Evolutionary conservation across 306 rosid genomes (phyloP), one percentile per base, ranked within the genome.

Genomic region (Vigna nakashimae): DNA sequence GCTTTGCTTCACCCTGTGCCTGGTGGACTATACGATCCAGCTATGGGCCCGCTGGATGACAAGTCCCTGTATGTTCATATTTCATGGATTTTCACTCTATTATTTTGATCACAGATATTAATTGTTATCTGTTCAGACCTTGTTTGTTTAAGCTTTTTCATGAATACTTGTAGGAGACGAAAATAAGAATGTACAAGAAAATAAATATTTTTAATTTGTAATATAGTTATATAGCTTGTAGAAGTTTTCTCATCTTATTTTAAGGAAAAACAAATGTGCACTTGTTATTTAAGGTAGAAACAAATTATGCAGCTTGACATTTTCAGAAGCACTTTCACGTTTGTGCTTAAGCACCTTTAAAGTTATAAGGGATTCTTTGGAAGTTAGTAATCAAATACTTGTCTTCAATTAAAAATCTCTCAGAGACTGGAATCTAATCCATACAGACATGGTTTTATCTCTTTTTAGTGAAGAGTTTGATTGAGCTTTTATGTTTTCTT

Each of bases 1-100:
- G 1, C 14, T 2, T 45, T 87, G 34, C 88, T 51, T 1, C 77
- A 74, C 32, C 96, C 98, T 0, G 84, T 87, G 10, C 65, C 82
- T 7, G 88, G 82, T 20, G 98, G 98, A 15, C 84, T 92, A 18
- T 95, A 95, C 82, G 98, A 95, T 78, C 90, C 93, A 7, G 90
- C 97, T 9, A 60, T 92, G 59, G 98, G 98, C 1, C 91, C 98
- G n/a, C 43, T 89, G 0, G 82, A 82, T 14, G 95, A 90, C 6
- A 73, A 80, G 26, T 65, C 82, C n/a, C 62, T 9, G 97, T 95
- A 83, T 75, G 86, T 70, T 34, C 55, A 50, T 34, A 5, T 16
- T 4, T 51, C n/a, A 48, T 48, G 17, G 0, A 24, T 43, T 20
- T 52, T 48, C 48, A 4, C 6, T 34, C 38, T 34, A 34, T 4